Evolutionary conservation across 441 rosid species (phyloP).

Genomic region (Pelargonium cotyledonis): DNA sequence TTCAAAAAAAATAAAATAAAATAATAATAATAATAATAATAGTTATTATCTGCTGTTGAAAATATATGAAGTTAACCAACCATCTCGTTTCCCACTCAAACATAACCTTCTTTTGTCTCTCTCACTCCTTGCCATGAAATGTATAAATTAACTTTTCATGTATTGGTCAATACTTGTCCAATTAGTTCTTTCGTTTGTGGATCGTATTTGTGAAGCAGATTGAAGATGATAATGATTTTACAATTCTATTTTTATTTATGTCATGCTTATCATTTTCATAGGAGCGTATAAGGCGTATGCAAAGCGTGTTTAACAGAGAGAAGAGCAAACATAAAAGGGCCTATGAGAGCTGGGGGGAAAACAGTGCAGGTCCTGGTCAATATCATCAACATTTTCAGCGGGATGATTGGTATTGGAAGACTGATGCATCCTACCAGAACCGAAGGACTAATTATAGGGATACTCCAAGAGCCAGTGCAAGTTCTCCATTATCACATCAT

Average conservation of each 20-base stretch:
- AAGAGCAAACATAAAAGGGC: slow-evolving; percentile 60
- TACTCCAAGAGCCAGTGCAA: slow-evolving; percentile 46
- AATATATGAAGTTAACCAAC: background rate
- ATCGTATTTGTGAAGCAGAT: too few relatives aligned
- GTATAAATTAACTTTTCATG: background rate
- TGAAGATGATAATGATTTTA: background rate
- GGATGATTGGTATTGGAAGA: slow-evolving; percentile 96
- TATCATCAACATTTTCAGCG: slow-evolving; percentile 84
- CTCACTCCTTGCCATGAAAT: background rate
- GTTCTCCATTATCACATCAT: slow-evolving; percentile 80
- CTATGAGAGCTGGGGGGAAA: slow-evolving; percentile 79
- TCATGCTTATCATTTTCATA: slow-evolving; percentile 22
- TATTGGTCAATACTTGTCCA: slow-evolving; percentile 1
- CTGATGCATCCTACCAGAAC: slow-evolving; percentile 55
- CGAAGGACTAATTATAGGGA: slow-evolving; percentile 52
- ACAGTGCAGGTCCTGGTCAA: slow-evolving; percentile 35
- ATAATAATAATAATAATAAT: too few relatives aligned
- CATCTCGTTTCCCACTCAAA: background rate
- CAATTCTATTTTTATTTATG: slow-evolving; percentile 6
- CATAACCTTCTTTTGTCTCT: background rate
- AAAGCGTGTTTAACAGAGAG: slow-evolving; percentile 86
- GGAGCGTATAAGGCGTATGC: slow-evolving; percentile 98
- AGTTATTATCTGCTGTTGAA: background rate
- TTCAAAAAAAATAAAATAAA: too few relatives aligned
- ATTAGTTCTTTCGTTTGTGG: background rate